These are phyloP conservation scores for Rutstroemia sp. DNA, from an alignment of 2,329 filamentous ascomycete species.

Conservation along the genomic window DNA sequence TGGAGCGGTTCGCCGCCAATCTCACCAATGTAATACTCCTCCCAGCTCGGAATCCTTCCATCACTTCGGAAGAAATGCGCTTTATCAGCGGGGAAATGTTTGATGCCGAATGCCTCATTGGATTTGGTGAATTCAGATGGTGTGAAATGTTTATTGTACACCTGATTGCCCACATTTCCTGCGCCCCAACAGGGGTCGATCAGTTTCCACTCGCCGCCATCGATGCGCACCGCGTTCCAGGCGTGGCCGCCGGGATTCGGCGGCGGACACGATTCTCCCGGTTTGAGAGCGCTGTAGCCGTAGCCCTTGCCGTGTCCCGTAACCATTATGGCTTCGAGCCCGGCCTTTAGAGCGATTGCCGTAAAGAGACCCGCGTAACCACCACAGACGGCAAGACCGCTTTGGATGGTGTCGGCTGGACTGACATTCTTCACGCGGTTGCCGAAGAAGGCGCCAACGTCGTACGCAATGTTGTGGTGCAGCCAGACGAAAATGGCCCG, in stretches of 20 bases:
- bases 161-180: conserved; percentile 51
- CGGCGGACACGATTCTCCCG: conserved; percentile 59
- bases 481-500: conserved; percentile 91
- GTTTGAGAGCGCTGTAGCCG: conserved; percentile 56
- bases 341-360: conserved; percentile 69
- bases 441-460: conserved; percentile 71
- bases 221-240: conserved; percentile 89
- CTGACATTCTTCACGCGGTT: conserved; percentile 59
- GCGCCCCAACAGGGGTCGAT: conserved; percentile 92
- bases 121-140: conserved; percentile 50
- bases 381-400: conserved; percentile 81
- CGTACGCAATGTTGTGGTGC: conserved; percentile 87
- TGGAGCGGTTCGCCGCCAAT: conserved; percentile 40
- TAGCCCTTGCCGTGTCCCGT: conserved; percentile 81
- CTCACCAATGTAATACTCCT: conserved; percentile 69
- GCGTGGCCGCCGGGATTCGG: conserved; percentile 63
- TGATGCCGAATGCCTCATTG: conserved; percentile 75
- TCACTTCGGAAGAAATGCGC: conserved; percentile 69
- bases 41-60: conserved; percentile 63
- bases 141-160: conserved; percentile 62
- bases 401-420: conserved; percentile 64
- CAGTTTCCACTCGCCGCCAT: conserved; percentile 83
- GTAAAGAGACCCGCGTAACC: conserved; percentile 83
- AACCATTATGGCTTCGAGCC: conserved; percentile 69
- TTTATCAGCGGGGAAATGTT: conserved; percentile 68